These are phyloP conservation scores for Ceratobasidium theobromae DNA, from an alignment of 1,284 basidiomycete genomes.

Conservation along the genomic window DNA sequence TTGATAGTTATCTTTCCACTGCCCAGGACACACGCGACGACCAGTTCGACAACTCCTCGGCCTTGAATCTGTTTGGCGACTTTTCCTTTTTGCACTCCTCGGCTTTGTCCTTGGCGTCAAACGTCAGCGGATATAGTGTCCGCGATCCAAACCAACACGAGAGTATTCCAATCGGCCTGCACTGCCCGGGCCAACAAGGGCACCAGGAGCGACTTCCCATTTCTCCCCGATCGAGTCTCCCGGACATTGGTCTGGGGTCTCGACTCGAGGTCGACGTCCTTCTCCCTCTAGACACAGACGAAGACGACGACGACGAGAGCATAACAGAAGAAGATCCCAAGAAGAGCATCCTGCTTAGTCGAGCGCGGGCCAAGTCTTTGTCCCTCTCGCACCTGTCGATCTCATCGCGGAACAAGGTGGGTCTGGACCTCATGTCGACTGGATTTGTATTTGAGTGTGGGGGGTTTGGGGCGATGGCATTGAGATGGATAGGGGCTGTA, in stretches of 20 bases:
- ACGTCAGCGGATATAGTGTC: conserved; percentile 10
- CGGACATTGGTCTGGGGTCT: not conserved
- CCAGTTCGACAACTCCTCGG: not conserved
- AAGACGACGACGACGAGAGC: not conserved
- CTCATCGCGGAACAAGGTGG: conserved; percentile 19
- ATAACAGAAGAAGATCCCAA: conserved; percentile 17
- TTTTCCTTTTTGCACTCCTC: not conserved
- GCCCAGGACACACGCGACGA: not conserved
- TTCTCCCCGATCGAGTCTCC: conserved; percentile 4
- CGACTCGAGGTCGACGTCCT: conserved; percentile 12
- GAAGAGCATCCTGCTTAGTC: not conserved
- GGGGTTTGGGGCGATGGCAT: not conserved
- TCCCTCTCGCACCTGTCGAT: conserved; percentile 2
- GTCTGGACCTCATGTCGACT: not conserved
- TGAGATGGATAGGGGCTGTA: not conserved
- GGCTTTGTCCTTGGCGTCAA: conserved; percentile 7
- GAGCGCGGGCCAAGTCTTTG: not conserved
- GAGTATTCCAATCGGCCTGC: conserved; percentile 24
- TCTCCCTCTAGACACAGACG: not conserved
- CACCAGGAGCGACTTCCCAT: not conserved
- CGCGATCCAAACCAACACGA: conserved; percentile 4
- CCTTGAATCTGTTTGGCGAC: conserved; percentile 1
- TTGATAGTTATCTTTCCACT: no score
- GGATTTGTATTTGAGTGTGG: not conserved
- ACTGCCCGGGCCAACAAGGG: not conserved